These are phyloP conservation scores for Raphanus hybrid DNA, from an alignment of 441 rosid species.

Conservation along the genomic window DNA sequence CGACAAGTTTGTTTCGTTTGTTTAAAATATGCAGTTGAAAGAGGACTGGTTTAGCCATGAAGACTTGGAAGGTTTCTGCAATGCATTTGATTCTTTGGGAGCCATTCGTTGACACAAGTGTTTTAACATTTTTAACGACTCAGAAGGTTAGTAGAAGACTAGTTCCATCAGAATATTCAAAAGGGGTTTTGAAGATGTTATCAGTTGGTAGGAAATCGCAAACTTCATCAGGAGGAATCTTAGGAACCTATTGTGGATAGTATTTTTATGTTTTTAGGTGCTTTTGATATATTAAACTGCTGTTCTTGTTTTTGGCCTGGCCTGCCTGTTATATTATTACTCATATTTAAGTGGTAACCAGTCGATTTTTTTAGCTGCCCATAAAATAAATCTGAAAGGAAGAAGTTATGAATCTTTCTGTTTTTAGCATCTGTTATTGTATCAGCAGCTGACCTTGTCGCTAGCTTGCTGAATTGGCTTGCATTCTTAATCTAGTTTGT, in stretches of 20 bases:
- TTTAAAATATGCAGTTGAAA: conserved; percentile 62
- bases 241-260: conserved; percentile 1
- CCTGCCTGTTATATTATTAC: neutral
- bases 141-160: neutral
- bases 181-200: conserved; percentile 13
- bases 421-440: neutral
- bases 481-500: neutral
- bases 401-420: neutral
- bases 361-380: neutral
- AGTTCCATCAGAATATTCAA: conserved; percentile 12
- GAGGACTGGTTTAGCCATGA: conserved; percentile 73
- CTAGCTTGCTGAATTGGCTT: neutral
- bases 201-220: conserved; percentile 10
- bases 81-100: conserved; percentile 47
- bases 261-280: neutral
- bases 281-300: neutral
- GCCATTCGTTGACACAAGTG: conserved; percentile 19
- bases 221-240: conserved; percentile 16
- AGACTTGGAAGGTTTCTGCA: conserved; percentile 53
- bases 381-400: neutral
- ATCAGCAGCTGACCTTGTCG: neutral
- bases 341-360: neutral
- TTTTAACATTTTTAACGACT: neutral
- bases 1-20: neutral
- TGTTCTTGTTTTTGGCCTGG: neutral